These are phyloP conservation scores for Plectosphaerella plurivora DNA, from an alignment of 2,329 filamentous ascomycete species.

Conservation along the genomic window DNA sequence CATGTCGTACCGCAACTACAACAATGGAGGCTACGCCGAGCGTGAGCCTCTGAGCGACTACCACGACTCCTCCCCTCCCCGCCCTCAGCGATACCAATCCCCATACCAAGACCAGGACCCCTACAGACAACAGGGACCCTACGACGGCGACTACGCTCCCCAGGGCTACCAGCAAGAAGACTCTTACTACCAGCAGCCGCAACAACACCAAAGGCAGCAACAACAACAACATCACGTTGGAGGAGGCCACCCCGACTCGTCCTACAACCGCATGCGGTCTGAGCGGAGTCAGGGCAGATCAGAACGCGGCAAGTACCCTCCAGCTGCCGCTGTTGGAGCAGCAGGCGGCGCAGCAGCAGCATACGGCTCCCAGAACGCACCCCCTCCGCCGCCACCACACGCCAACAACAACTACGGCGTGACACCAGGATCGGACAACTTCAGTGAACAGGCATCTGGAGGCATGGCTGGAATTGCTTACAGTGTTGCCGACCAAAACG, in stretches of 20 bases:
- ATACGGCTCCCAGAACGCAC: constrained; percentile 7
- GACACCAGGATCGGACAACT: constrained; percentile 65
- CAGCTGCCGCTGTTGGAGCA: constrained; percentile 14
- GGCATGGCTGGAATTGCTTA: constrained; percentile 66
- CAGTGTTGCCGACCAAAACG: constrained; percentile 59
- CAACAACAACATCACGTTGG: constrained; percentile 11
- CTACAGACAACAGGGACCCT: constrained; percentile 2
- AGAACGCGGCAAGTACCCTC: constrained; percentile 1
- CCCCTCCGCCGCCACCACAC: constrained; percentile 12
- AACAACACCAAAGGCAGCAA: too few species aligned
- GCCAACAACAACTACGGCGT: constrained; percentile 30
- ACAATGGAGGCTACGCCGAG: constrained; percentile 10
- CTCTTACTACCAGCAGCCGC: not conserved
- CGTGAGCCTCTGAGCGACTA: constrained; percentile 12
- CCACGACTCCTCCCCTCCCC: constrained; percentile 9
- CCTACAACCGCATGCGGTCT: constrained; percentile 26
- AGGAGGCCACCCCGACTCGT: constrained; percentile 30
- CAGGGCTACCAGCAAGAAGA: constrained; percentile 6
- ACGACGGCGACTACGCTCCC: constrained; percentile 5
- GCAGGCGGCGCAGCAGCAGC: constrained; percentile 14
- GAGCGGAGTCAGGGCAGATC: constrained; percentile 20
- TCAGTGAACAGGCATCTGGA: constrained; percentile 56
- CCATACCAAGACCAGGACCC: constrained; percentile 6
- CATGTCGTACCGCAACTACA: constrained; percentile 12
- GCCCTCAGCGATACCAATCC: constrained; percentile 4